These are phyloP conservation scores for Kodamaea anthophila DNA, from an alignment of 1,139 yeast species.

Conservation along the genomic window DNA sequence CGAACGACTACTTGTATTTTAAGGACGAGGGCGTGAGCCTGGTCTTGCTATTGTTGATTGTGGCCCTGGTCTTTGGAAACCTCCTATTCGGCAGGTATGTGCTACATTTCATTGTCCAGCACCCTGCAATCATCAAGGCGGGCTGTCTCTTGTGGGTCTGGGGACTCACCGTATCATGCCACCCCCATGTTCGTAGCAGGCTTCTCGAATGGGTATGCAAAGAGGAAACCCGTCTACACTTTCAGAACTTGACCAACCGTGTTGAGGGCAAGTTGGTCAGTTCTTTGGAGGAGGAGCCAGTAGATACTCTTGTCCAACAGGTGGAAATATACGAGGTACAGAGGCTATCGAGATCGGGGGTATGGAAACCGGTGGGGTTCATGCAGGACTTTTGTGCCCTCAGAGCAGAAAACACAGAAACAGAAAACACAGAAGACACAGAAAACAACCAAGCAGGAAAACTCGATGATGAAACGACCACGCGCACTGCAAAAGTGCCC, in stretches of 20 bases:
- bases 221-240: conserved; percentile 54
- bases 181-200: conserved; percentile 48
- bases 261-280: conserved; percentile 36
- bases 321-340: conserved; percentile 75
- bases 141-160: conserved; percentile 41
- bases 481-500: conserved; percentile 8
- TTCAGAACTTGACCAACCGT: conserved; percentile 40
- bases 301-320: conserved; percentile 18
- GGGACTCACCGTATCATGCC: conserved; percentile 42
- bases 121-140: conserved; percentile 31
- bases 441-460: conserved; percentile 17
- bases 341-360: conserved; percentile 41
- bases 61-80: conserved; percentile 23
- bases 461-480: conserved; percentile 13
- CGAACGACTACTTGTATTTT: conserved; percentile 59
- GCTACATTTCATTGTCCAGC: conserved; percentile 20
- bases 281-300: conserved; percentile 3
- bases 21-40: conserved; percentile 60
- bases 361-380: conserved; percentile 60
- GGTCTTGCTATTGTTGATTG: conserved; percentile 37
- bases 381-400: conserved; percentile 46
- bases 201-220: conserved; percentile 43
- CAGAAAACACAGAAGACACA: conserved; percentile 37
- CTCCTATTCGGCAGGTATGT: conserved; percentile 28
- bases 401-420: too few relatives aligned